These are phyloP conservation scores for Melanopsichium pennsylvanicum DNA, from an alignment of 1,284 basidiomycete species.

Conservation along the genomic window DNA sequence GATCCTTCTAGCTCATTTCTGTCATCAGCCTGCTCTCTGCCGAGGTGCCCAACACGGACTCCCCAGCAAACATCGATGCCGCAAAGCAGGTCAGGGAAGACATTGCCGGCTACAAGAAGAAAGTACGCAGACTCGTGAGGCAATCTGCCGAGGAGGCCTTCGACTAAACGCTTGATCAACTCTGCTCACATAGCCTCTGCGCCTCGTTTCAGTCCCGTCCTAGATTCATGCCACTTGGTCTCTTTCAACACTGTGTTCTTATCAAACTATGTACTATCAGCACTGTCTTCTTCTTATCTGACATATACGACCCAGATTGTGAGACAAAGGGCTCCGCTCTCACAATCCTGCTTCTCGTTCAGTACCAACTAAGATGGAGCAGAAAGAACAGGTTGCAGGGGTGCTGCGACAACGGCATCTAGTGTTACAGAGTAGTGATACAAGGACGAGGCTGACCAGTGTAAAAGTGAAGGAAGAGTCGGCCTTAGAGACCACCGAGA, in stretches of 20 bases:
- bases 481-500: too few relatives aligned
- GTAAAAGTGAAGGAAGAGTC: background rate
- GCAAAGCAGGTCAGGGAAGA: constrained; percentile 65
- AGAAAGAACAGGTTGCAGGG: background rate
- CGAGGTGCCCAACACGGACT: constrained; percentile 89
- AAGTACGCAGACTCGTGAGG: constrained; percentile 61
- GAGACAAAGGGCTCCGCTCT: too few relatives aligned
- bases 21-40: constrained; percentile 95
- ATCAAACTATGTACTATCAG: constrained; percentile 17
- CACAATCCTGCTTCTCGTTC: too few relatives aligned
- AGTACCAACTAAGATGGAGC: too few relatives aligned
- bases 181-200: background rate
- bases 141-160: constrained; percentile 62
- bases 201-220: background rate
- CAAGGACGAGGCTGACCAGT: constrained; percentile 3
- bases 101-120: constrained; percentile 61
- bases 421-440: constrained; percentile 35
- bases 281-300: background rate
- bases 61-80: constrained; percentile 96
- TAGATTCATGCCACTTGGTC: background rate
- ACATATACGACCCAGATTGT: too few relatives aligned
- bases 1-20: constrained; percentile 78
- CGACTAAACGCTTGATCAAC: constrained; percentile 11
- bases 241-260: background rate
- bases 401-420: constrained; percentile 16